These are phyloP conservation scores for Medicago lupulina DNA, from an alignment of 306 rosid genomes.

Conservation along the genomic window DNA sequence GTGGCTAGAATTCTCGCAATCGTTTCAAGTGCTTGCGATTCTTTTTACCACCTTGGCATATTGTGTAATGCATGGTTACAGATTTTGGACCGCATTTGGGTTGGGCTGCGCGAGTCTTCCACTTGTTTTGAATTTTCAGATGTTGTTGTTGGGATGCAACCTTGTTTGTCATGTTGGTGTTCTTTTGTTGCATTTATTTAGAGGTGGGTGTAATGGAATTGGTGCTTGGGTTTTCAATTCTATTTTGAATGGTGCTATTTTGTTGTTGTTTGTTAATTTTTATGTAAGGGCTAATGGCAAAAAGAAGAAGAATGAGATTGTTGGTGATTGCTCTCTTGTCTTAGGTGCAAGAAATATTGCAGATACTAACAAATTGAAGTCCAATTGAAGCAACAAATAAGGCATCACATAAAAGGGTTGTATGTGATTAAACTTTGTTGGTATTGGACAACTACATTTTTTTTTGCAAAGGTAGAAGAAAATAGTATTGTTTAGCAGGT, in stretches of 20 bases:
- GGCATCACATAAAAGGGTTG: not conserved
- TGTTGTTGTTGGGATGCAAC: conserved; percentile 66
- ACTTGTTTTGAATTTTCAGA: conserved; percentile 68
- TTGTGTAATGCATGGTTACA: conserved; percentile 64
- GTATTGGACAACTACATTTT: not conserved
- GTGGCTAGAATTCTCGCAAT: conserved; percentile 91
- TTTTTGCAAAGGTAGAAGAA: too few relatives aligned
- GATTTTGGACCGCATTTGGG: conserved; percentile 78
- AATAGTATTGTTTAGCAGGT: too few relatives aligned
- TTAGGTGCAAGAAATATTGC: not conserved
- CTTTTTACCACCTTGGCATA: conserved; percentile 66
- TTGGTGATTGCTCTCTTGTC: not conserved
- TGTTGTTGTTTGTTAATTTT: conserved; percentile 67
- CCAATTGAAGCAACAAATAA: not conserved
- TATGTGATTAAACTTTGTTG: not conserved
- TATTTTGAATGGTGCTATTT: conserved; percentile 60
- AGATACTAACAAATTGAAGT: conserved; percentile 30
- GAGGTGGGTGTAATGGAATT: conserved; percentile 86
- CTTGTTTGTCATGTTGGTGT: conserved; percentile 78
- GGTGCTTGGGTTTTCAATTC: conserved; percentile 86
- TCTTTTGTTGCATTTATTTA: conserved; percentile 63
- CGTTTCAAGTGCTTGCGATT: conserved; percentile 84
- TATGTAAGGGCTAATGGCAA: conserved; percentile 56
- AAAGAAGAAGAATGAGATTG: conserved; percentile 5
- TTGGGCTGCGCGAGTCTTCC: conserved; percentile 63